A percentile compares a stretch with the other conserved stretches of the same genome.
These are phyloP conservation scores for Sutorius australiensis DNA, from an alignment of 768 basidiomycete species.

Conservation along the genomic window DNA sequence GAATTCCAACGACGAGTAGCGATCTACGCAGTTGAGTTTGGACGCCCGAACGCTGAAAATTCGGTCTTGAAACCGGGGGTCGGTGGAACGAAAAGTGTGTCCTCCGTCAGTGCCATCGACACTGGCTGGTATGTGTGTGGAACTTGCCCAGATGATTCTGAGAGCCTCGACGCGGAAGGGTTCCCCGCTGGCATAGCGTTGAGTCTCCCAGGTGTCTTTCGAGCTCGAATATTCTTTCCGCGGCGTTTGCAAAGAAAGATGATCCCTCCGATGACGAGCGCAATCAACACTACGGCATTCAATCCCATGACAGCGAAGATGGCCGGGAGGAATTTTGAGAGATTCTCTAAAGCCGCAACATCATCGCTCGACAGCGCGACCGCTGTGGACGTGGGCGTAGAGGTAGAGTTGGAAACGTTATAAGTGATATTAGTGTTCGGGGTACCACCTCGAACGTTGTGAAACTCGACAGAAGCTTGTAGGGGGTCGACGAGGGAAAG, in stretches of 20 bases:
- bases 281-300: slow-evolving; percentile 67
- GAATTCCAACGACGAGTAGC: slow-evolving; percentile 3
- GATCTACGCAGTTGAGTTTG: slow-evolving; percentile 39
- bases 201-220: slow-evolving; percentile 42
- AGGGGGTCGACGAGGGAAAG: slow-evolving; percentile 66
- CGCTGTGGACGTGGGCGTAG: slow-evolving; percentile 40
- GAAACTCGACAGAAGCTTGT: slow-evolving; percentile 69
- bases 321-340: slow-evolving; percentile 65
- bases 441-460: slow-evolving; percentile 58
- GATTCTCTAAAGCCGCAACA: slow-evolving; percentile 54
- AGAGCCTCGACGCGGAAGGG: slow-evolving; percentile 24
- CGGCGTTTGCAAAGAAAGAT: slow-evolving; percentile 51
- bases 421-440: slow-evolving; percentile 68
- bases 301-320: slow-evolving; percentile 74
- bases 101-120: slow-evolving; percentile 47
- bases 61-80: slow-evolving; percentile 52
- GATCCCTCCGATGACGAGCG: slow-evolving; percentile 51
- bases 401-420: slow-evolving; percentile 41
- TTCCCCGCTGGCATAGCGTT: slow-evolving; percentile 58
- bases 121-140: slow-evolving; percentile 68
- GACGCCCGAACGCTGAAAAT: slow-evolving; percentile 31
- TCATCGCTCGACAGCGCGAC: slow-evolving; percentile 58
- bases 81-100: slow-evolving; percentile 51
- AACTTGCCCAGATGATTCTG: slow-evolving; percentile 37
- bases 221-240: slow-evolving; percentile 34